Conservation (phyloP, 2,329 filamentous ascomycete species). For the Ceratocystis colombiana region DNA sequence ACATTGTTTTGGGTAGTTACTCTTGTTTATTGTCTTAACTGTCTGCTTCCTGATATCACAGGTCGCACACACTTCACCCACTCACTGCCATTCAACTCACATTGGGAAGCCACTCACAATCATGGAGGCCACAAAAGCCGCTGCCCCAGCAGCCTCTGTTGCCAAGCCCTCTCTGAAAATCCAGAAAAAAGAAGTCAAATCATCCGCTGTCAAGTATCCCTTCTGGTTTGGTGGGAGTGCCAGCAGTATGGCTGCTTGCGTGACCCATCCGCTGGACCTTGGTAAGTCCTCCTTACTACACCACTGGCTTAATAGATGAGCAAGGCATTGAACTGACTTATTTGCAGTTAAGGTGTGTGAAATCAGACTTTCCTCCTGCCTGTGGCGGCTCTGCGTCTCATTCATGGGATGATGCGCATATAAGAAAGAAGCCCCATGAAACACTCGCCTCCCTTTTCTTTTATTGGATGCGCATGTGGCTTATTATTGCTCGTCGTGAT, state of each 20-base stretch:
- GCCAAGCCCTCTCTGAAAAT: slow-evolving; percentile 7
- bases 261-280: slow-evolving; percentile 89
- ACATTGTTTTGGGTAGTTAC: not conserved
- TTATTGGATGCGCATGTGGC: slow-evolving; percentile 10
- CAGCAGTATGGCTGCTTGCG: slow-evolving; percentile 78
- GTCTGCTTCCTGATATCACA: not conserved
- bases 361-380: not conserved
- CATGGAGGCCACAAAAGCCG: slow-evolving; percentile 21
- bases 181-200: slow-evolving; percentile 28
- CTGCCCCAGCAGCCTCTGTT: slow-evolving; percentile 4
- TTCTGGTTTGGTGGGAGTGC: slow-evolving; percentile 98
- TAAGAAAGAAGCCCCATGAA: slow-evolving; percentile 20
- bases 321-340: slow-evolving; percentile 14
- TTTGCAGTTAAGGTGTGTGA: slow-evolving; percentile 43
- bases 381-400: not conserved
- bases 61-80: not conserved
- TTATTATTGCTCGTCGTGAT: not conserved
- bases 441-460: slow-evolving; percentile 12
- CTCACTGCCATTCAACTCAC: not conserved
- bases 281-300: slow-evolving; percentile 45
- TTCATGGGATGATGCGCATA: not conserved
- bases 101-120: not conserved
- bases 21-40: not conserved
- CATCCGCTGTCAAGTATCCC: slow-evolving; percentile 50
- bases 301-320: not conserved